Evolutionary conservation across 345 rosid species (phyloP), one percentile per base, ranked within the genome.

Genomic region (Gossypium raimondii): DNA sequence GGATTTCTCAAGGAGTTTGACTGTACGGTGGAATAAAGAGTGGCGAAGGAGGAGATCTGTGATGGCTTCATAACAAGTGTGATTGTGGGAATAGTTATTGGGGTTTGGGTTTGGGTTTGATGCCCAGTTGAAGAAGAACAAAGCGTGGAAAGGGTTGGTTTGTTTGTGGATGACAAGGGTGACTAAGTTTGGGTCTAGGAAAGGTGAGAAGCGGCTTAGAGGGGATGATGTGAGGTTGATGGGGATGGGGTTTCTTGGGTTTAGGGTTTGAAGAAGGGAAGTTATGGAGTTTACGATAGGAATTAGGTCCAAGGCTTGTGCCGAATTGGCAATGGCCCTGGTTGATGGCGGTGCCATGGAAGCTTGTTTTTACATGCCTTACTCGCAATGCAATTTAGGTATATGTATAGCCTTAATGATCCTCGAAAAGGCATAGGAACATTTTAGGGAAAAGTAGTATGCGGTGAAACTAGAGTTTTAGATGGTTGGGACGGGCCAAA

Each of bases 121-220:
- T 16, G 82, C 82, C 83, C 83, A 81, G 62, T 81, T 78, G 79
- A 81, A 81, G 76, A 83, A 83, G 79, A 80, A 78, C 61, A 83
- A 78, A 47, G 72, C 72, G 34, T 25, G 58, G 72, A 16, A 68
- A 24, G 72, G 72, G 43, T 68, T 68, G 9, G 41, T 48, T 48
- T 68, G 72, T 48, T 68, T 68, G 72, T 50, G 48, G 72, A 68
- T 68, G 10, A 48, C 72, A 7, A 11, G 14, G 43, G 43, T 48
- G 43, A 68, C 57, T 2, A 68, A 25, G 22, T 68, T 48, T 68
- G 72, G 57, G 43, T 48, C 57, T 27, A 68, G 72, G 72, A 48
- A 56, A 55, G 18, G 18, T 43, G 65, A 72, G 52, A 72, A 72
- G 64, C 52, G 34, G 13, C 41, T 56, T 48, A 68, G 72, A 68